phyloP scores from a whole-genome alignment of 2,329 filamentous ascomycete genomes.

The Coleophoma eucalyptorum region DNA sequence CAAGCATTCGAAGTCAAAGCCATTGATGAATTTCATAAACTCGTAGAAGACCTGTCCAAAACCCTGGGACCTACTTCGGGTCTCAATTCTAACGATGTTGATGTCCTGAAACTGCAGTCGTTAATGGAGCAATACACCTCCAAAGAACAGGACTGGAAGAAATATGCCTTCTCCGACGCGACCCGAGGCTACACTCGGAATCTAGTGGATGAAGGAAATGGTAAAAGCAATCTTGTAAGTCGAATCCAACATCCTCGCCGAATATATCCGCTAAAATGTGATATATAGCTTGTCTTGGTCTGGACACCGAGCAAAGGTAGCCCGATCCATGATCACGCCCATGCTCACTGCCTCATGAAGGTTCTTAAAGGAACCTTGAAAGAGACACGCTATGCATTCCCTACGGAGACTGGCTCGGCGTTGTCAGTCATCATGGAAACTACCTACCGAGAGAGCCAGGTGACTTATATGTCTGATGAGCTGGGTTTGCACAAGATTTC shows the following conservation, averaged over 20 bases:
- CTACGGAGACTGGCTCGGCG: constrained; percentile 49
- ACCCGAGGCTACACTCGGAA: constrained; percentile 79
- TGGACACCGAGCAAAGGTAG: constrained; percentile 82
- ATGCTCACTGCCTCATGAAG: constrained; percentile 89
- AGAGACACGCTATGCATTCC: constrained; percentile 80
- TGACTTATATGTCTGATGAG: constrained; percentile 89
- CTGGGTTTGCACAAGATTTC: constrained; percentile 81
- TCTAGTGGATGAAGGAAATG: constrained; percentile 85
- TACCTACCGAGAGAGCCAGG: constrained; percentile 65
- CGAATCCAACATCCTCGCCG: background rate
- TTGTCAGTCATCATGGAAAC: constrained; percentile 65
- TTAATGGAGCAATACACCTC: constrained; percentile 76
- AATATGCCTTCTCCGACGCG: constrained; percentile 70
- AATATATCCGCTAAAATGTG: background rate
- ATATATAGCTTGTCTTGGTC: constrained; percentile 70
- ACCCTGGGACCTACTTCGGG: constrained; percentile 78
- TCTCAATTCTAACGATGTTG: constrained; percentile 76
- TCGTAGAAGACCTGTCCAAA: constrained; percentile 70
- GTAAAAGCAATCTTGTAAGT: constrained; percentile 49
- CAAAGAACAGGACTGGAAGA: constrained; percentile 64
- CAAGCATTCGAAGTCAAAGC: constrained; percentile 1
- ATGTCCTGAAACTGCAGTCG: constrained; percentile 65
- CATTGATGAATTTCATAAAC: constrained; percentile 56
- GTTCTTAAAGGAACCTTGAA: constrained; percentile 74
- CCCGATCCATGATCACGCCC: constrained; percentile 81